These are phyloP conservation scores for Oxyria digyna DNA, from an alignment of 148 eudicot species.

Conservation along the genomic window DNA sequence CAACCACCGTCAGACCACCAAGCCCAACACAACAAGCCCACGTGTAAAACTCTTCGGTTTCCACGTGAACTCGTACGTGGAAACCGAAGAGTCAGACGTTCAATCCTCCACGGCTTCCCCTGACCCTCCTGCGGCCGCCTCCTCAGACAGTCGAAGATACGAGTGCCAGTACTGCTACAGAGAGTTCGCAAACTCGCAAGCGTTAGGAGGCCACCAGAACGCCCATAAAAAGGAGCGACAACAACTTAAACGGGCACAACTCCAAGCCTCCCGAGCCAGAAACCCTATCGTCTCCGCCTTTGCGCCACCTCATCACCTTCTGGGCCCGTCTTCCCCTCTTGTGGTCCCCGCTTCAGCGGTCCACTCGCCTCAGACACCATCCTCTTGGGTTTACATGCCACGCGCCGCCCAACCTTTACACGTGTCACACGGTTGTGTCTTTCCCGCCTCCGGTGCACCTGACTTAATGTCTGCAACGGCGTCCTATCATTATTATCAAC, in stretches of 20 bases:
- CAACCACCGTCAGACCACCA: conserved; percentile 12
- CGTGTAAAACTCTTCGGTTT: conserved; percentile 70
- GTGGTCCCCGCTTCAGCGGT: conserved; percentile 1
- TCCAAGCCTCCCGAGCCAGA: conserved; percentile 48
- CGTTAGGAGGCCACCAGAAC: conserved; percentile 89
- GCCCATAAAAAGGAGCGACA: conserved; percentile 91
- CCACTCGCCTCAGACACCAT: neutral
- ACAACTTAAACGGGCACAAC: conserved; percentile 71
- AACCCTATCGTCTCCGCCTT: conserved; percentile 72
- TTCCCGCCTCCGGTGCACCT: conserved; percentile 20
- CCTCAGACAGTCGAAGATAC: conserved; percentile 31
- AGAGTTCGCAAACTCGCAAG: conserved; percentile 87
- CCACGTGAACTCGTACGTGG: conserved; percentile 24
- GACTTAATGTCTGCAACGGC: conserved; percentile 9
- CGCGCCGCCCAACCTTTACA: conserved; percentile 39
- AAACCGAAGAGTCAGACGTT: conserved; percentile 1
- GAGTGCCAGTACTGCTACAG: conserved; percentile 88
- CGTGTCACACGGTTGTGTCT: conserved; percentile 62
- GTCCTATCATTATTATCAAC: conserved; percentile 1
- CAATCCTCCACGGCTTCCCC: conserved; percentile 8
- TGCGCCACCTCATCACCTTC: conserved; percentile 63
- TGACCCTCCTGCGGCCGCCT: neutral
- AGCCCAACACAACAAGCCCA: conserved; percentile 10
- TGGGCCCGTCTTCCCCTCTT: conserved; percentile 21
- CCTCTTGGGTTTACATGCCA: conserved; percentile 64